Evolutionary conservation across 495 filamentous ascomycete genomes (phyloP).

Genomic region (Penicillium ucsense): DNA sequence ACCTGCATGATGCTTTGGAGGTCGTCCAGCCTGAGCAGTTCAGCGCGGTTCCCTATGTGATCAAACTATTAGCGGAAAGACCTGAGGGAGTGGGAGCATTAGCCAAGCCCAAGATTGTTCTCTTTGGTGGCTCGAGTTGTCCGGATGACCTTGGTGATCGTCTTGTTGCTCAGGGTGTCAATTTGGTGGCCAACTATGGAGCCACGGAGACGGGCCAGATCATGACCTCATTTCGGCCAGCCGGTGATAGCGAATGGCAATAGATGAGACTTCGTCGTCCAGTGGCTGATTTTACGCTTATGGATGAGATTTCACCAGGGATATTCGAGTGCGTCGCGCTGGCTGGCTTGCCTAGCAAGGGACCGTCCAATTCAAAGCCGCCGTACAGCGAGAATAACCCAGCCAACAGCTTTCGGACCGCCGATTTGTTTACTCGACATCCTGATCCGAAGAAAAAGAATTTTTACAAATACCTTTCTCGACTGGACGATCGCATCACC

Average conservation of each 20-base stretch:
- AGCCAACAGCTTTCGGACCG: slow-evolving; percentile 27
- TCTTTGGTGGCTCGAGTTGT: slow-evolving; percentile 42
- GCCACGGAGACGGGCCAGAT: slow-evolving; percentile 48
- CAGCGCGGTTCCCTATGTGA: slow-evolving; percentile 45
- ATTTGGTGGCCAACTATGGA: slow-evolving; percentile 43
- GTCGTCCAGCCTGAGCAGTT: slow-evolving; percentile 38
- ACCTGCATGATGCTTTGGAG: slow-evolving; percentile 37
- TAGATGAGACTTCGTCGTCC: slow-evolving; percentile 42
- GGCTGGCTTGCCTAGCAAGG: slow-evolving; percentile 53
- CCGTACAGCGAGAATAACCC: slow-evolving; percentile 46
- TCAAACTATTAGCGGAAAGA: slow-evolving; percentile 45
- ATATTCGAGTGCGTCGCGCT: slow-evolving; percentile 51
- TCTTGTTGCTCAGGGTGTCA: slow-evolving; percentile 44
- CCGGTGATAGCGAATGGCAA: slow-evolving; percentile 54
- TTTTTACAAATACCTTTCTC: slow-evolving; percentile 50
- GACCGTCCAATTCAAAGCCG: slow-evolving; percentile 47
- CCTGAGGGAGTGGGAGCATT: slow-evolving; percentile 37
- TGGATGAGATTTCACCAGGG: slow-evolving; percentile 45
- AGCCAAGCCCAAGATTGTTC: slow-evolving; percentile 34
- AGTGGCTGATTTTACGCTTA: slow-evolving; percentile 32
- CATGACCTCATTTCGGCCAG: slow-evolving; percentile 40
- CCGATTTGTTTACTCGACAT: slow-evolving; percentile 45
- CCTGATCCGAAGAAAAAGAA: slow-evolving; percentile 31
- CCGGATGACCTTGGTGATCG: slow-evolving; percentile 48
- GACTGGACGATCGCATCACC: slow-evolving; percentile 51